Evolutionary conservation across 805 yeast species (phyloP).

Genomic region (Danielozyma ontarioensis): DNA sequence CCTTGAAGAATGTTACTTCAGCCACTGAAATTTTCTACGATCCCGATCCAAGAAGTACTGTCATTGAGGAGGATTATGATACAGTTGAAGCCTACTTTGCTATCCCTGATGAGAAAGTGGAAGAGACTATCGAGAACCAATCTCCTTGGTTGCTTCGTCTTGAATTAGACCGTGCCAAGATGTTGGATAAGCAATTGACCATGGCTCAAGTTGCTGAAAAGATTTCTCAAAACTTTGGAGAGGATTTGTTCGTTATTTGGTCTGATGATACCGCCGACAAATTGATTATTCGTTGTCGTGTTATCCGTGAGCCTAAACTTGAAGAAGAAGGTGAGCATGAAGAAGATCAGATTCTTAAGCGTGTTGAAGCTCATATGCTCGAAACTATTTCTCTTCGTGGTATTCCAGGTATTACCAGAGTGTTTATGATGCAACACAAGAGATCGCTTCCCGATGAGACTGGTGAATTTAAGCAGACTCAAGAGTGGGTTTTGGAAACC

Average conservation of each 20-base stretch:
- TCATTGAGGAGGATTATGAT: constrained; percentile 93
- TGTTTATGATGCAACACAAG: constrained; percentile 84
- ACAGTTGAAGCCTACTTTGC: constrained; percentile 97
- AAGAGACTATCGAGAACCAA: constrained; percentile 87
- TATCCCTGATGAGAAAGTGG: constrained; percentile 96
- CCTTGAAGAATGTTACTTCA: constrained; percentile 91
- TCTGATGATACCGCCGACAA: constrained; percentile 98
- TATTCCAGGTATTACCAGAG: constrained; percentile 88
- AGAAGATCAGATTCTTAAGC: constrained; percentile 93
- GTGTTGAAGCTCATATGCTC: constrained; percentile 93
- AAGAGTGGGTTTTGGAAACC: constrained; percentile 98
- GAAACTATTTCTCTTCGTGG: constrained; percentile 94
- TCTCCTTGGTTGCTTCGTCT: constrained; percentile 97
- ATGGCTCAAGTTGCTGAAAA: constrained; percentile 98
- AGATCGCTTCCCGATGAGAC: constrained; percentile 64
- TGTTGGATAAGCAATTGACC: constrained; percentile 95
- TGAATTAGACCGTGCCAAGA: constrained; percentile 96
- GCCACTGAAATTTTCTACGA: constrained; percentile 96
- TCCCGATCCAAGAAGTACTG: constrained; percentile 97
- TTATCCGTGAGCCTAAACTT: constrained; percentile 91
- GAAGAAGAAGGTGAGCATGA: constrained; percentile 94
- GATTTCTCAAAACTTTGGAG: constrained; percentile 88
- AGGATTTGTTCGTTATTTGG: constrained; percentile 96
- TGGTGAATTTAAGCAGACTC: constrained; percentile 85
- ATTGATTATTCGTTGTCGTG: constrained; percentile 95